Base-by-base conservation (phyloP, 2,329 filamentous ascomycete genomes). In the Fusarium illudens region DNA sequence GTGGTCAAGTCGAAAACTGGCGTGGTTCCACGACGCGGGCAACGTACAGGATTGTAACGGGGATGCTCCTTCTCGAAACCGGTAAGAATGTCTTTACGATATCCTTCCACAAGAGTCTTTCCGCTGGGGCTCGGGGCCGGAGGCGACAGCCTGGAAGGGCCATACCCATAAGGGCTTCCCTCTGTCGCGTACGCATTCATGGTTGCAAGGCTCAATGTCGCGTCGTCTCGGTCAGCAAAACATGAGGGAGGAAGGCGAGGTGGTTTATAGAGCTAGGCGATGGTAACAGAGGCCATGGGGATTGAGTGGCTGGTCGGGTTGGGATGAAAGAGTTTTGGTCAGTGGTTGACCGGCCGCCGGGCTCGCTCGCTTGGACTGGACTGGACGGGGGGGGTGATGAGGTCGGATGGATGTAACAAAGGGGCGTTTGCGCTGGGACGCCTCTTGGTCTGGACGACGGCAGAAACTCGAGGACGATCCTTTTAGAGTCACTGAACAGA, bases 41-140 rank as follows among this genome's bases (percentile, higher is more conserved):
- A 20, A 75, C 85, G 75, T 82, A 91, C 89, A 59, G 87, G 84
- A 76, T 89, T 89, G 71, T 84, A 87, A 60, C 82, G 83, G 39
- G 86, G 81, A 64, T 79, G 84, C 48, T 87, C 84, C 63, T 80
- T 82, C 71, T 85, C 83, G 68, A 87, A 87, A 9, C 84, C 83
- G 65, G 83, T 84, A 55, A 86, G 73, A 57, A 85, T 82, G 62
- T 88, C 86, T 51, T 80, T 81, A 51, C 83, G 83, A 76, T 90
- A 91, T 42, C 86, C 87, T 57, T 90, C 84, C 52, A 87, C 81
- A 60, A 89, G 79, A 19, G 81, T 80, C 71, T 84, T 86, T 53
- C 80, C 80, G 44, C 78, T 82, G 36, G 82, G 81, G 53, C 73
- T 75, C 54, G 78, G 74, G 74, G 69, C 75, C 64, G 76, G 75